Evolutionary conservation across 176 grass and related monocot genomes (phyloP).

Genomic region (Avena eriantha): DNA sequence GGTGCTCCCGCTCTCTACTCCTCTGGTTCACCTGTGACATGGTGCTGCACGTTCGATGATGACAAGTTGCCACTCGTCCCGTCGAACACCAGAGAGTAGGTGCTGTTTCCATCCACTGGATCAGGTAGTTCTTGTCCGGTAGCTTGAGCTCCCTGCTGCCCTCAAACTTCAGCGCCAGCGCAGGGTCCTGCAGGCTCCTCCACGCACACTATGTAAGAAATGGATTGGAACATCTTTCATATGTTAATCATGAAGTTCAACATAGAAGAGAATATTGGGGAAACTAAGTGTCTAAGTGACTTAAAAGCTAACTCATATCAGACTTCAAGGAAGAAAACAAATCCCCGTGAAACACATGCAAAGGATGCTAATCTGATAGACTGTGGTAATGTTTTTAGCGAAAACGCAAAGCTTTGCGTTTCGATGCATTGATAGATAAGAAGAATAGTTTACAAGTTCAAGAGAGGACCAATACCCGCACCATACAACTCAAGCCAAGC

Average conservation of each 20-base stretch:
- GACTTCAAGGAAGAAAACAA: conserved; percentile 56
- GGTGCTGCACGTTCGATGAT: conserved; percentile 94
- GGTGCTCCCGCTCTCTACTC: not conserved
- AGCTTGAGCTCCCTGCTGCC: conserved; percentile 53
- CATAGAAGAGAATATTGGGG: not conserved
- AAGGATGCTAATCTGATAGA: conserved; percentile 56
- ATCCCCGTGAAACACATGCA: conserved; percentile 25
- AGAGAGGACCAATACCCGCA: no score
- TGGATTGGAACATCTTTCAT: conserved; percentile 23
- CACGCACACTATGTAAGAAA: not conserved
- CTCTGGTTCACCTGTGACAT: conserved; percentile 44
- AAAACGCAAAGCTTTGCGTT: no score
- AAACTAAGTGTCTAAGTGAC: not conserved
- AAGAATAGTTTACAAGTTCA: no score
- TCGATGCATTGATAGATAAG: no score
- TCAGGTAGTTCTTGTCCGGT: conserved; percentile 87
- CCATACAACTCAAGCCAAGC: no score
- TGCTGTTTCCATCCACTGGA: conserved; percentile 69
- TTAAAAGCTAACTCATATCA: conserved; percentile 45
- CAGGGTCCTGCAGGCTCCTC: conserved; percentile 70
- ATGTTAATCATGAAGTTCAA: not conserved
- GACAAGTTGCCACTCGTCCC: conserved; percentile 47
- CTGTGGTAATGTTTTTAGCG: not conserved
- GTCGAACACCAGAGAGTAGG: conserved; percentile 83
- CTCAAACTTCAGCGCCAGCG: conserved; percentile 64